Conservation (phyloP, 306 rosid genomes). For the Vachellia collinsii region DNA sequence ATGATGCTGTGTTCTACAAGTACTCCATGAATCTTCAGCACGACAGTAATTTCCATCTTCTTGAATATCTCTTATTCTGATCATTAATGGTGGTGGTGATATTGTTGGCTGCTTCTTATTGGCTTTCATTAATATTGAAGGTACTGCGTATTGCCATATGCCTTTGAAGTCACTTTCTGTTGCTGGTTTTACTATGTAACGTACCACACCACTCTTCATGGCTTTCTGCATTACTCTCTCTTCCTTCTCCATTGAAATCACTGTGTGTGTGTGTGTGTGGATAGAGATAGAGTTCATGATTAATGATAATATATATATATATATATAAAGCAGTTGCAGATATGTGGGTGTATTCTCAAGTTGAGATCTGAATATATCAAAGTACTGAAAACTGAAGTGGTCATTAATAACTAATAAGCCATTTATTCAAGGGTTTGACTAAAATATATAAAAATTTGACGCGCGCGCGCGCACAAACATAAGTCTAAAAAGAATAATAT, state of each 20-base stretch:
- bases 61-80: neutral
- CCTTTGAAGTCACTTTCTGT: constrained; percentile 29
- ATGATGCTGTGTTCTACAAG: too few relatives aligned
- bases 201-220: constrained; percentile 22
- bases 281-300: too few relatives aligned
- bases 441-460: too few relatives aligned
- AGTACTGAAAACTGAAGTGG: too few relatives aligned
- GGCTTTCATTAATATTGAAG: neutral
- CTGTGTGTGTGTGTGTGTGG: neutral
- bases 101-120: neutral
- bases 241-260: constrained; percentile 14
- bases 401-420: too few relatives aligned
- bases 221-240: constrained; percentile 26
- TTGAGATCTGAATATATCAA: too few relatives aligned
- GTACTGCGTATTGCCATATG: constrained; percentile 32
- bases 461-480: too few relatives aligned
- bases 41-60: neutral
- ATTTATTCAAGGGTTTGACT: too few relatives aligned
- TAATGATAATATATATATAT: too few relatives aligned
- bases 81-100: neutral
- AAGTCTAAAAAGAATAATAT: too few relatives aligned
- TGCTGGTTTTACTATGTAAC: constrained; percentile 34
- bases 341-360: too few relatives aligned
- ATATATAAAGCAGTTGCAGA: too few relatives aligned
- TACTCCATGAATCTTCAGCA: neutral